A percentile compares a stretch with the other conserved stretches of the same genome.
These are phyloP conservation scores for Lactifluus echinatus DNA, from an alignment of 768 basidiomycete species.

Conservation along the genomic window DNA sequence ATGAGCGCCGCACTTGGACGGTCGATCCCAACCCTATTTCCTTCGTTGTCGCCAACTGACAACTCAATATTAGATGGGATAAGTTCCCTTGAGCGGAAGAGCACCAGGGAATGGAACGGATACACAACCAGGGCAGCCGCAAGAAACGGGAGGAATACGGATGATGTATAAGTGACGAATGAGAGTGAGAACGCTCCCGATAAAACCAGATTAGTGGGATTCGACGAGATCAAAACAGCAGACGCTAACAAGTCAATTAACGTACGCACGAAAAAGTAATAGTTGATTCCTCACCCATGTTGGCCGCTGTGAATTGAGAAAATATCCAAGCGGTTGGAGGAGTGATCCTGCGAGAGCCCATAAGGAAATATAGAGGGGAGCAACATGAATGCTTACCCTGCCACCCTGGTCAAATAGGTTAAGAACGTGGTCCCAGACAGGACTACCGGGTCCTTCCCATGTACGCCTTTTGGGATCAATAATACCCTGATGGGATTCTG, in stretches of 20 bases:
- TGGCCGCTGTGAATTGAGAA: conserved; percentile 69
- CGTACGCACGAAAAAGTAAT: neutral
- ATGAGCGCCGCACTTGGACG: conserved; percentile 52
- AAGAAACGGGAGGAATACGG: conserved; percentile 75
- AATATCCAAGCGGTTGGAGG: conserved; percentile 61
- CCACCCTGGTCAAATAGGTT: conserved; percentile 75
- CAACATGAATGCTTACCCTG: conserved; percentile 28
- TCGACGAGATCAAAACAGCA: conserved; percentile 66
- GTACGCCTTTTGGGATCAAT: neutral
- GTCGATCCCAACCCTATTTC: conserved; percentile 22
- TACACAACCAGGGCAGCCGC: conserved; percentile 53
- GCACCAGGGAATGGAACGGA: conserved; percentile 42
- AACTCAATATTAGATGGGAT: conserved; percentile 42
- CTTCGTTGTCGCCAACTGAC: conserved; percentile 26
- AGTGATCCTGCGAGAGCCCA: conserved; percentile 20
- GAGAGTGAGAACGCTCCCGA: conserved; percentile 78
- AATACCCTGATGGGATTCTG: neutral
- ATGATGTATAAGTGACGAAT: conserved; percentile 72
- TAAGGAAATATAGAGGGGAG: neutral
- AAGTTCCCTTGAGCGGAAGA: conserved; percentile 48
- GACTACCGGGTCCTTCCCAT: conserved; percentile 68
- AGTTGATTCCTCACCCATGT: conserved; percentile 46
- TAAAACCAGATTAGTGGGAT: conserved; percentile 91
- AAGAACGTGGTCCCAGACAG: conserved; percentile 87
- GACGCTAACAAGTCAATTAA: conserved; percentile 29